phyloP scores from a whole-genome alignment of 768 basidiomycete species.

The Podaxis rugospora region DNA sequence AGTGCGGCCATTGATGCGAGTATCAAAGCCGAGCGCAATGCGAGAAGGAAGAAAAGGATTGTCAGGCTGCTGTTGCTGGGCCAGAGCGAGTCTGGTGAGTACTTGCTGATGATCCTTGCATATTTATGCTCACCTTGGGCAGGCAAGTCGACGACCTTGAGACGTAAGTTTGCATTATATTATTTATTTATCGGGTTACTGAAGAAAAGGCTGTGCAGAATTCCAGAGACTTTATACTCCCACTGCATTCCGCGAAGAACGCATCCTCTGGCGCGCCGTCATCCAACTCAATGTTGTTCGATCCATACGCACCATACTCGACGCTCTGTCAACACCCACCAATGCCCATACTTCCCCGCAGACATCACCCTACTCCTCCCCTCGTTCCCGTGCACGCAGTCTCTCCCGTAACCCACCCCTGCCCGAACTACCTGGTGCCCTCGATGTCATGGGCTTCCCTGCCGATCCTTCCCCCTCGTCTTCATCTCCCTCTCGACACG shows the following conservation, averaged over 20 bases:
- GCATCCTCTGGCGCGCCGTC: slow-evolving; percentile 77
- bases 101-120: neutral
- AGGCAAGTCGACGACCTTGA: slow-evolving; percentile 80
- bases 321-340: slow-evolving; percentile 31
- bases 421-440: slow-evolving; percentile 17
- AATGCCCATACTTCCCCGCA: slow-evolving; percentile 27
- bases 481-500: slow-evolving; percentile 10
- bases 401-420: slow-evolving; percentile 26
- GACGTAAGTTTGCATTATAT: slow-evolving; percentile 46
- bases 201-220: slow-evolving; percentile 37
- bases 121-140: slow-evolving; percentile 9
- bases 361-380: slow-evolving; percentile 33
- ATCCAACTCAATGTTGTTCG: slow-evolving; percentile 82
- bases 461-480: neutral
- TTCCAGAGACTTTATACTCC: slow-evolving; percentile 76
- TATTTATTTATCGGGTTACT: neutral
- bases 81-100: slow-evolving; percentile 78
- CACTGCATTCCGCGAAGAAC: slow-evolving; percentile 69
- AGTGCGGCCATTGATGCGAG: slow-evolving; percentile 71
- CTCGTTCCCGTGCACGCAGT: slow-evolving; percentile 29
- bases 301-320: slow-evolving; percentile 70
- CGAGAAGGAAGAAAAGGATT: slow-evolving; percentile 60
- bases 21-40: slow-evolving; percentile 62
- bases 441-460: slow-evolving; percentile 12
- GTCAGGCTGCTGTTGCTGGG: slow-evolving; percentile 74